Conservation (phyloP, 306 rosid species). For the Pyrus communis region DNA sequence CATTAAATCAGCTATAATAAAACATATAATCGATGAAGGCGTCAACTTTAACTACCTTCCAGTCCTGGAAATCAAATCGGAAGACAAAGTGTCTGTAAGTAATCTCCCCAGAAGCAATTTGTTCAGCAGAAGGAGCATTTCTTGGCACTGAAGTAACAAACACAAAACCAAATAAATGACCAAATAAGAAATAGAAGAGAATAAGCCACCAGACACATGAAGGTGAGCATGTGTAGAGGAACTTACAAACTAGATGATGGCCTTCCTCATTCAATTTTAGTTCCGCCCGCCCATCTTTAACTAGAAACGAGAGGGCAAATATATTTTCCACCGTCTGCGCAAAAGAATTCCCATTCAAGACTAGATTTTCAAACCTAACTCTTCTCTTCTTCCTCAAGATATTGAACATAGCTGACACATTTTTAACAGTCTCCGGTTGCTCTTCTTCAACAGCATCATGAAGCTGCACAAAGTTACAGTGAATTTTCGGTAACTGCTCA, state of each 20-base stretch:
- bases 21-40: neutral
- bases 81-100: slow-evolving; percentile 65
- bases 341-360: slow-evolving; percentile 59
- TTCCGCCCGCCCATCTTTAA: slow-evolving; percentile 83
- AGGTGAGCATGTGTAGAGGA: neutral
- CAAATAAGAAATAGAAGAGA: neutral
- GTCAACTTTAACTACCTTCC: slow-evolving; percentile 57
- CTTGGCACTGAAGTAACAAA: slow-evolving; percentile 55
- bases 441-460: slow-evolving; percentile 28
- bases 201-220: neutral
- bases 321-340: slow-evolving; percentile 79
- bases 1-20: neutral
- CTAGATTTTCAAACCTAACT: slow-evolving; percentile 52
- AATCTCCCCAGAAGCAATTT: slow-evolving; percentile 42
- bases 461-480: slow-evolving; percentile 36
- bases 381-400: slow-evolving; percentile 43
- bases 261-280: slow-evolving; percentile 44
- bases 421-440: slow-evolving; percentile 67
- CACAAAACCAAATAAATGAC: neutral
- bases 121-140: slow-evolving; percentile 66
- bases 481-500: neutral
- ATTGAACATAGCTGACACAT: slow-evolving; percentile 65
- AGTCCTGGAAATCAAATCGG: slow-evolving; percentile 78
- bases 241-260: slow-evolving; percentile 70
- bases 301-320: slow-evolving; percentile 77